Conservation (phyloP, 208 protist species). For the Wallacemonas sp. region DNA sequence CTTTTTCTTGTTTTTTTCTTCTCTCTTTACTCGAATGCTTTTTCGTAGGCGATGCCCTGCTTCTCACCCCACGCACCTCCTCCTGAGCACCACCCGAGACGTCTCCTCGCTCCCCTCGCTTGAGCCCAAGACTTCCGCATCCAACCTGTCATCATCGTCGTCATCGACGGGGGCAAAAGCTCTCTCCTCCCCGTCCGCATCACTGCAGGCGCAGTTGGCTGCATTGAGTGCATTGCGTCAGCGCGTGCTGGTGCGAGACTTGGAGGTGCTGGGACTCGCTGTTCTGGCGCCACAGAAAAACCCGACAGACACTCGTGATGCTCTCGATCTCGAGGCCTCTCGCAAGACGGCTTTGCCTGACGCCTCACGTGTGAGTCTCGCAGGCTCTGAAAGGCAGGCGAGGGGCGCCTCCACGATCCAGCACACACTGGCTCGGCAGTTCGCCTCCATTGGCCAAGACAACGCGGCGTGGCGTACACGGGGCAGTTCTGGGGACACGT, state of each 20-base stretch:
- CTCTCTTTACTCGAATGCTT: not conserved
- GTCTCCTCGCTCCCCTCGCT: too few relatives aligned
- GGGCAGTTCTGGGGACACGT: too few relatives aligned
- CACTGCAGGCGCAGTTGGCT: not conserved
- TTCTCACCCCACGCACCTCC: not conserved
- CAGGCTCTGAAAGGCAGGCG: too few relatives aligned
- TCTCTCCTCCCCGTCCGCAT: not conserved
- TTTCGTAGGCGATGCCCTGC: not conserved
- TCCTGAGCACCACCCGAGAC: not conserved
- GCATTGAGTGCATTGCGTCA: not conserved
- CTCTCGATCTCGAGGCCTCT: not conserved
- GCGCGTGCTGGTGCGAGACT: not conserved
- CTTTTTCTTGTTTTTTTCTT: constrained; percentile 8
- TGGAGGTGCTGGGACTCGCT: not conserved
- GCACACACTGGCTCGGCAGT: not conserved
- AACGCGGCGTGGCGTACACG: too few relatives aligned
- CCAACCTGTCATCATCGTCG: too few relatives aligned
- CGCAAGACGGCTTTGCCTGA: too few relatives aligned
- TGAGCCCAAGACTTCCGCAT: too few relatives aligned
- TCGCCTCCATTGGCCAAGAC: not conserved
- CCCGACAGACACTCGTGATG: not conserved
- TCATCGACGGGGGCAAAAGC: not conserved
- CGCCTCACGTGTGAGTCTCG: too few relatives aligned
- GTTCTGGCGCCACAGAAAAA: not conserved
- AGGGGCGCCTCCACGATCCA: too few relatives aligned